Base-by-base conservation (phyloP, 2,329 filamentous ascomycete species). In the Pseudohalonectria lignicola region DNA sequence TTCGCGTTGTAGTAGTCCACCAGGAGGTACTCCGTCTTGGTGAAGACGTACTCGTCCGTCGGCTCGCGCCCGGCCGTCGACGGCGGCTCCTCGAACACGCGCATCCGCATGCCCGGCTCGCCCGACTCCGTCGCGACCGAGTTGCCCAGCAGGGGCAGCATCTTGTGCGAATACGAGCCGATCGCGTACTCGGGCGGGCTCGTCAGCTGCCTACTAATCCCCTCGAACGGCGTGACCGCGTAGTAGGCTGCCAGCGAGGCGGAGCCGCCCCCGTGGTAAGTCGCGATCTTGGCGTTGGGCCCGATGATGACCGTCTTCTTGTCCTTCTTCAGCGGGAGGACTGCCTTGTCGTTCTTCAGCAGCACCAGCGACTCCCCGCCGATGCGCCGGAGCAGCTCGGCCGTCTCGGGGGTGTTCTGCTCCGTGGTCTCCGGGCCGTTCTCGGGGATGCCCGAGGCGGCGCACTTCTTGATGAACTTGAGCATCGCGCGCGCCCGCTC, bases 181-280 rank as follows among this genome's bases (percentile, higher is more conserved):
- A 79, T 68, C 2, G 71, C 64, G 51, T 75, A 81, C 2, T 52
- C 54, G 0, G 69, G 66, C 5, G 57, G 40, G 1, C 53, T 55
- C 10, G 49, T 53, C 1, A 73, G 58, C 51, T 73, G 71, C 25
- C 63, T 63, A 29, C 66, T 69, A 48, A 87, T 84, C 6, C 81
- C 82, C 40, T 83, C 79, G 19, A 80, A 76, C 2, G 82, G 83
- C 1, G 77, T 85, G 16, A 86, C 68, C 34, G 81, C 80, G 41
- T 80, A 77, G 59, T 82, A 83, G 6, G 71, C 63, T 9, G 59
- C 57, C 20, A 76, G 56, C 1, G 74, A 69, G 2, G 79, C 79
- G 4, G 76, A 81, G 16, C 79, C 79, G 41, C 79, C 79, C 26
- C 79, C 79, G 47, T 78, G 69, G 45, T 74, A 74, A 2, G 66